Percentiles rank a stretch among this genome's conserved stretches.
Evolutionary conservation across 2,329 filamentous ascomycete species (phyloP).

Genomic region (Fonsecaea multimorphosa): DNA sequence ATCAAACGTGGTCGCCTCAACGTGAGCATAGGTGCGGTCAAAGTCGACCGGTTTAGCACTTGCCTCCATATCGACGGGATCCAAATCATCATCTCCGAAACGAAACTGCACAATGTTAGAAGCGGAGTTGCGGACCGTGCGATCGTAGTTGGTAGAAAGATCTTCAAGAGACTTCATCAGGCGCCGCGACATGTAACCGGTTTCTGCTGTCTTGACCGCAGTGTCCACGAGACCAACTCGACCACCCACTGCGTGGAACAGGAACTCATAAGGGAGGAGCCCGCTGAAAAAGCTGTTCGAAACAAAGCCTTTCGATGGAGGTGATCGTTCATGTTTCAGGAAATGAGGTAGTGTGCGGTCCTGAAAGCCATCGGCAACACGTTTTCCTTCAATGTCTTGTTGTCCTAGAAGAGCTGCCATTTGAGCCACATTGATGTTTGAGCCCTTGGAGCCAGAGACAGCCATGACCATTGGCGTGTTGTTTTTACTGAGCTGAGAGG

Average conservation of each 20-base stretch:
- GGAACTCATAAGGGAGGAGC: conserved; percentile 85
- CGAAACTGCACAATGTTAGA: conserved; percentile 94
- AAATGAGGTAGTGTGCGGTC: conserved; percentile 95
- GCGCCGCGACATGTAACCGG: conserved; percentile 97
- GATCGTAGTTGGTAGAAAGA: conserved; percentile 88
- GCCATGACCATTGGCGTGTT: conserved; percentile 97
- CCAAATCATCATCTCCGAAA: conserved; percentile 93
- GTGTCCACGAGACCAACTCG: conserved; percentile 99
- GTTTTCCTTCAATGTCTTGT: conserved; percentile 92
- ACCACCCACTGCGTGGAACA: conserved; percentile 98
- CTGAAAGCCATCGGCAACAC: conserved; percentile 95
- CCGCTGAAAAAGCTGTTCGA: conserved; percentile 97
- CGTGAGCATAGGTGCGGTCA: conserved; percentile 84
- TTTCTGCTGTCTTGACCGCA: conserved; percentile 91
- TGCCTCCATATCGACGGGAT: conserved; percentile 97
- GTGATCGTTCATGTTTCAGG: conserved; percentile 86
- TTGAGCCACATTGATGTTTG: conserved; percentile 96
- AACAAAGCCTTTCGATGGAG: conserved; percentile 96
- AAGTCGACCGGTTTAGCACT: conserved; percentile 91
- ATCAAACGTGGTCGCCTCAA: conserved; percentile 75
- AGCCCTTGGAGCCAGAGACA: conserved; percentile 94
- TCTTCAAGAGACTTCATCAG: conserved; percentile 98
- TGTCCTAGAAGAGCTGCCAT: conserved; percentile 98
- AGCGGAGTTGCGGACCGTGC: conserved; percentile 90
- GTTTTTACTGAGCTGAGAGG: conserved; percentile 84